phyloP scores from a whole-genome alignment of 2,329 filamentous ascomycete species.

The Penicillium sclerotigenum region DNA sequence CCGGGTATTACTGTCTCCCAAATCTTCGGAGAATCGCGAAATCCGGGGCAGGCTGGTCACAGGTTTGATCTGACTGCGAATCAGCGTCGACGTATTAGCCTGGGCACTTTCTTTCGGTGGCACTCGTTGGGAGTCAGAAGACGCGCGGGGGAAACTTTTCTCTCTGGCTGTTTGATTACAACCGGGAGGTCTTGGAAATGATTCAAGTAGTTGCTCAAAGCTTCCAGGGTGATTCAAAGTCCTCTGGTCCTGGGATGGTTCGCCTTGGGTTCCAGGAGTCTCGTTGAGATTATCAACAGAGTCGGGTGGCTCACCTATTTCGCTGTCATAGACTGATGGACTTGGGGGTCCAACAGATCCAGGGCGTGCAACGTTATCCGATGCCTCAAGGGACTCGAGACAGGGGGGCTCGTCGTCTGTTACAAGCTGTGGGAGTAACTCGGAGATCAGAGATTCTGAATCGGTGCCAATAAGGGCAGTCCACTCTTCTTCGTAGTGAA shows the following conservation, averaged over 20 bases:
- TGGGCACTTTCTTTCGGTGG: background rate
- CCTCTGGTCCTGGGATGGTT: background rate
- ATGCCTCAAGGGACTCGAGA: background rate
- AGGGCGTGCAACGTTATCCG: background rate
- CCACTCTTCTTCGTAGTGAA: slow-evolving; percentile 2
- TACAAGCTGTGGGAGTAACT: background rate
- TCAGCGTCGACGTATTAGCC: background rate
- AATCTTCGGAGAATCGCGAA: background rate
- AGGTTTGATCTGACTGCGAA: background rate
- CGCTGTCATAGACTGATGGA: slow-evolving; percentile 1
- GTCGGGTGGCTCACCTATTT: slow-evolving; percentile 1
- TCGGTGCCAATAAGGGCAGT: background rate
- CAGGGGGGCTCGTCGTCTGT: background rate
- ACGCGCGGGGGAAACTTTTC: background rate
- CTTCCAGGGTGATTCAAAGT: background rate
- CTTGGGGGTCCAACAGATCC: background rate
- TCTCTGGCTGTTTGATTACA: background rate
- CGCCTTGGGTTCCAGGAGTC: background rate
- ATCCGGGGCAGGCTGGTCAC: background rate
- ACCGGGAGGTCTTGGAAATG: background rate
- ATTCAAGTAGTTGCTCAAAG: background rate
- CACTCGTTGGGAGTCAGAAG: background rate
- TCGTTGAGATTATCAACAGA: background rate
- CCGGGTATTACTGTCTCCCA: background rate
- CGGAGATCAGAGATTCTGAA: background rate